These are phyloP conservation scores for Phytophthora gonapodyides DNA, from an alignment of 352 stramenopile species.

Conservation along the genomic window DNA sequence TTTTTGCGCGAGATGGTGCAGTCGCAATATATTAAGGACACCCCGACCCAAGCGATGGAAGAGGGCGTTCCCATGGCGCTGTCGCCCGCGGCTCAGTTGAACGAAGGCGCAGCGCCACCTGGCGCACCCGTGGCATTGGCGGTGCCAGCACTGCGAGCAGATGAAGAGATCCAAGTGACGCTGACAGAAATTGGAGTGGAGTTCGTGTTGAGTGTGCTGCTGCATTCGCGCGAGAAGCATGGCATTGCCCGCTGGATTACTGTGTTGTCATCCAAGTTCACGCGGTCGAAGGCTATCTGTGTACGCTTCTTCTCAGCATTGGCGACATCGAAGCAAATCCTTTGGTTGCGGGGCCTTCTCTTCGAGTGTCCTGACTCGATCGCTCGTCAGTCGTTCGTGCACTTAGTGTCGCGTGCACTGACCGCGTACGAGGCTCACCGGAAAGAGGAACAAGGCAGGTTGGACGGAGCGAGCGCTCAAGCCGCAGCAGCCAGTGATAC, in stretches of 20 bases:
- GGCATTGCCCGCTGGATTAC: slow-evolving; percentile 85
- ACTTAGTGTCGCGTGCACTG: slow-evolving; percentile 75
- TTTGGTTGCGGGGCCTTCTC: slow-evolving; percentile 70
- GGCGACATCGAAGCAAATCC: slow-evolving; percentile 52
- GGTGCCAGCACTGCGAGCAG: slow-evolving; percentile 27
- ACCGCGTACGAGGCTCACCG: slow-evolving; percentile 68
- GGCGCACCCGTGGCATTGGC: slow-evolving; percentile 27
- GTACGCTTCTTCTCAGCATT: slow-evolving; percentile 69
- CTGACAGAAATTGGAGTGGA: slow-evolving; percentile 83
- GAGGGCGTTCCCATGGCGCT: slow-evolving; percentile 31
- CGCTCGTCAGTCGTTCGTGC: slow-evolving; percentile 86
- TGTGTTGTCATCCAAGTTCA: slow-evolving; percentile 77
- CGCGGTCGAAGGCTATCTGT: slow-evolving; percentile 69
- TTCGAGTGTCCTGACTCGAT: slow-evolving; percentile 89
- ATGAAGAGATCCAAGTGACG: slow-evolving; percentile 68
- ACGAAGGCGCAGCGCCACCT: slow-evolving; percentile 20
- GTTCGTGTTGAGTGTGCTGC: slow-evolving; percentile 88
- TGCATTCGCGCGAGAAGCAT: slow-evolving; percentile 90
- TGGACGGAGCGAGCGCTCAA: slow-evolving; percentile 28
- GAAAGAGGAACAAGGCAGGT: slow-evolving; percentile 37
- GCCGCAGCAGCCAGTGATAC: slow-evolving; percentile 28
- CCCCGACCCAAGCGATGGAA: slow-evolving; percentile 11
- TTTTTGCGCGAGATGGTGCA: slow-evolving; percentile 93
- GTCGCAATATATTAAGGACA: slow-evolving; percentile 78
- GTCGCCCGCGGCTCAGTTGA: slow-evolving; percentile 15